phyloP scores from a whole-genome alignment of 2,329 filamentous ascomycete species.

The Cytospora mali region DNA sequence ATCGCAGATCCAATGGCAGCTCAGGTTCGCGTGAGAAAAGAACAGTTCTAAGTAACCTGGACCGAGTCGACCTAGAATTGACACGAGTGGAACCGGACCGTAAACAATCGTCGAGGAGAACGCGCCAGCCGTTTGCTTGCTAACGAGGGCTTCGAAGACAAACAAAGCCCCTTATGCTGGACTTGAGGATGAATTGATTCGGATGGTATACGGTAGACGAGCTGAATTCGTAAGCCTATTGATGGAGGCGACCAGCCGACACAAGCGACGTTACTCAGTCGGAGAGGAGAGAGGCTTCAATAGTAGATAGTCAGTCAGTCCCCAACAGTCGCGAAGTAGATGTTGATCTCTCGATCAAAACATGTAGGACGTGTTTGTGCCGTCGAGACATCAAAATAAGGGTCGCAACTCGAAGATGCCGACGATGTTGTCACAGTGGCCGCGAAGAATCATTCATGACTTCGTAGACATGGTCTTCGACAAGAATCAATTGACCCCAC shows the following conservation, averaged over 20 bases:
- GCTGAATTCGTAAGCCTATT: constrained; percentile 13
- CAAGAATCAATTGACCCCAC: neutral
- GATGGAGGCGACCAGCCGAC: constrained; percentile 17
- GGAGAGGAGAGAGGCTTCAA: constrained; percentile 13
- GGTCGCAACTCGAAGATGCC: neutral
- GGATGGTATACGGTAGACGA: constrained; percentile 11
- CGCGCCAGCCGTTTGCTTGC: constrained; percentile 19
- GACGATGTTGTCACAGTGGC: neutral
- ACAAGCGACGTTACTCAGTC: constrained; percentile 28
- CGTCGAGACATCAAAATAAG: neutral
- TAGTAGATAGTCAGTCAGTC: constrained; percentile 2
- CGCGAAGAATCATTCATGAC: neutral
- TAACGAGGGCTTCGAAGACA: constrained; percentile 18
- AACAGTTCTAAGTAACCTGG: neutral
- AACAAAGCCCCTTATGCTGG: constrained; percentile 17
- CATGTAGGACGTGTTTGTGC: constrained; percentile 8
- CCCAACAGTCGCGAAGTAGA: constrained; percentile 15
- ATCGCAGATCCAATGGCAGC: constrained; percentile 14
- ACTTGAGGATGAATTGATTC: constrained; percentile 1
- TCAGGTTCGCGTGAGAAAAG: neutral
- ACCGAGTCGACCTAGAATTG: constrained; percentile 8
- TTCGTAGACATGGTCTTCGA: neutral
- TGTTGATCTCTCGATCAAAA: constrained; percentile 22
- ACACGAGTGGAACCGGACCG: constrained; percentile 11
- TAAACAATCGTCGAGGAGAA: constrained; percentile 12